Conservation (phyloP, 306 rosid species). For the Phaseolus lunatus region DNA sequence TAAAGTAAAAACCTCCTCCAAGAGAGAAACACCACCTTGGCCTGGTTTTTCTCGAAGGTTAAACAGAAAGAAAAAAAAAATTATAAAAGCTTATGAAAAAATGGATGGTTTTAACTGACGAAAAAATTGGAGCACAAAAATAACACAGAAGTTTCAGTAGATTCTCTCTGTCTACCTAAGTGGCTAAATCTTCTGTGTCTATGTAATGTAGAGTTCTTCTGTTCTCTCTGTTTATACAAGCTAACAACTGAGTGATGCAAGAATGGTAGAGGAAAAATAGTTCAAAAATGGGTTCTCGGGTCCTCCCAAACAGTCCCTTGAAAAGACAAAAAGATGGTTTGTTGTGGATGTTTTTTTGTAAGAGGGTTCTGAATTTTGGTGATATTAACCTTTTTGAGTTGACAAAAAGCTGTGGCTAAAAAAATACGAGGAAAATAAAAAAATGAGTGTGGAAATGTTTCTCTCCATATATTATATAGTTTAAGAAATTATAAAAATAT, state of each 20-base stretch:
- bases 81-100: neutral
- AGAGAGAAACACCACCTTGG: constrained; percentile 8
- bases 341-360: neutral
- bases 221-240: constrained; percentile 6
- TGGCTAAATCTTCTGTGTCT: neutral
- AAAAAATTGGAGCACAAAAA: neutral
- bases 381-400: constrained; percentile 37
- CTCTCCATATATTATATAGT: no score
- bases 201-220: neutral
- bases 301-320: neutral
- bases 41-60: constrained; percentile 11
- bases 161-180: neutral
- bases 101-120: neutral
- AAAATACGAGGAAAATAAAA: neutral
- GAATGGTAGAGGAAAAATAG: constrained; percentile 4
- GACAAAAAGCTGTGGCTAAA: constrained; percentile 9
- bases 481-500: no score
- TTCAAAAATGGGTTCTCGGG: no score
- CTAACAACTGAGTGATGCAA: constrained; percentile 26
- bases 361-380: neutral
- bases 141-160: neutral
- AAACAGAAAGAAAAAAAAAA: neutral
- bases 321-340: constrained; percentile 18
- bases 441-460: neutral
- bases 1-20: constrained; percentile 35